phyloP scores from a whole-genome alignment of 208 protist genomes.

The Acanthamoeba rhysodes region DNA sequence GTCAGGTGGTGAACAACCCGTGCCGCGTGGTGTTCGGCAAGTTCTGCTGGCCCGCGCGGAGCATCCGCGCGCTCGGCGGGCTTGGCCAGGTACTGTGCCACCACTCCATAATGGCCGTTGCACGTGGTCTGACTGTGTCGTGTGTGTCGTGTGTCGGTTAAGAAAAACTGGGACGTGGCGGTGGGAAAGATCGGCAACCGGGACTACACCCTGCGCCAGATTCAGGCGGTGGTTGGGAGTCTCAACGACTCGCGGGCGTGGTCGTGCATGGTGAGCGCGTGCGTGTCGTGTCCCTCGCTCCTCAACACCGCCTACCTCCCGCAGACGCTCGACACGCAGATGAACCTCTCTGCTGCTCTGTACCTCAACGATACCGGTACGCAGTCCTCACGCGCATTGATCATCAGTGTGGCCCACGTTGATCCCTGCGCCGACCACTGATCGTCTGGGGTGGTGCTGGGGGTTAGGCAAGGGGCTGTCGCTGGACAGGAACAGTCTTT shows the following conservation, averaged over 20 bases:
- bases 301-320: neutral
- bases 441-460: too few relatives aligned
- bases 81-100: neutral
- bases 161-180: neutral
- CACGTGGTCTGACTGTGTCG: neutral
- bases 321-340: neutral
- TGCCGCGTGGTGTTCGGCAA: conserved; percentile 26
- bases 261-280: conserved; percentile 48
- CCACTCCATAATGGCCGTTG: too few relatives aligned
- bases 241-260: conserved; percentile 29
- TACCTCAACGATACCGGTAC: conserved; percentile 10
- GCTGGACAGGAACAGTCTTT: neutral
- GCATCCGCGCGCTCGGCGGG: conserved; percentile 49
- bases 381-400: too few relatives aligned
- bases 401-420: too few relatives aligned
- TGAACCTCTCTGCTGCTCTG: neutral
- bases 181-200: neutral
- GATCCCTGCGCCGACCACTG: too few relatives aligned
- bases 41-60: conserved; percentile 61
- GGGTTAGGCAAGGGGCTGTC: neutral
- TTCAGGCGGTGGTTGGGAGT: neutral
- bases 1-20: conserved; percentile 34
- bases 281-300: conserved; percentile 31
- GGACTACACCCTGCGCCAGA: neutral
- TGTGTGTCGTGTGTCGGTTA: too few relatives aligned